Evolutionary conservation across 75 land plant genomes (phyloP).

Genomic region (Selaginella moellendorffii): DNA sequence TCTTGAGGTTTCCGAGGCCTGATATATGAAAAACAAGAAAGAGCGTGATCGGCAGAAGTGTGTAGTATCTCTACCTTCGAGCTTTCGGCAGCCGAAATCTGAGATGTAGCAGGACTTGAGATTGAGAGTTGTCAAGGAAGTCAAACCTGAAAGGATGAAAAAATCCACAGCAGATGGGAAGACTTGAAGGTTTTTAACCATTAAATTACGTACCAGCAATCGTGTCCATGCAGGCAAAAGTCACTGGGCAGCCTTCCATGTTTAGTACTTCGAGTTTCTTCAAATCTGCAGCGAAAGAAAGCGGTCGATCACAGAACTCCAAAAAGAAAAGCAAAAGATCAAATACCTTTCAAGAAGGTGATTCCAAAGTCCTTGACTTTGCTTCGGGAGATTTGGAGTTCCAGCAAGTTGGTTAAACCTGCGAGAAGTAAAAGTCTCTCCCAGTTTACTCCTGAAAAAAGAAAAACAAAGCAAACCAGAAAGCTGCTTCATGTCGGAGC

Average conservation of each 20-base stretch:
- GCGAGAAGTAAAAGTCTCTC: slow-evolving; percentile 9
- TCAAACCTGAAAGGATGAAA: slow-evolving; percentile 34
- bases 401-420: slow-evolving; percentile 62
- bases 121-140: slow-evolving; percentile 39
- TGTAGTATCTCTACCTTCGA: slow-evolving; percentile 63
- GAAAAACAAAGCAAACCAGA: slow-evolving; percentile 32
- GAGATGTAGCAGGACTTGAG: slow-evolving; percentile 43
- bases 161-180: not conserved
- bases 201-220: slow-evolving; percentile 51
- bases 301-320: too few relatives aligned
- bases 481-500: slow-evolving; percentile 60
- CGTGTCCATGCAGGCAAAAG: slow-evolving; percentile 57
- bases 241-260: slow-evolving; percentile 87
- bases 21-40: slow-evolving; percentile 10
- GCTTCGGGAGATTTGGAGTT: slow-evolving; percentile 61
- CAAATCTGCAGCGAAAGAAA: slow-evolving; percentile 45
- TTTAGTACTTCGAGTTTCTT: slow-evolving; percentile 48
- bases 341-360: slow-evolving; percentile 59
- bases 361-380: slow-evolving; percentile 67
- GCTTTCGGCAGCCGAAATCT: slow-evolving; percentile 56
- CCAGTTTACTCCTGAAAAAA: too few relatives aligned
- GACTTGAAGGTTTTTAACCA: not conserved
- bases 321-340: not conserved
- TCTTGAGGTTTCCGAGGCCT: slow-evolving; percentile 53
- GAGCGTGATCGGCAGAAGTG: too few relatives aligned